Evolutionary conservation across 805 yeast species (phyloP), one percentile per base, ranked within the genome.

Genomic region (Wickerhamiella alocasiicola): DNA sequence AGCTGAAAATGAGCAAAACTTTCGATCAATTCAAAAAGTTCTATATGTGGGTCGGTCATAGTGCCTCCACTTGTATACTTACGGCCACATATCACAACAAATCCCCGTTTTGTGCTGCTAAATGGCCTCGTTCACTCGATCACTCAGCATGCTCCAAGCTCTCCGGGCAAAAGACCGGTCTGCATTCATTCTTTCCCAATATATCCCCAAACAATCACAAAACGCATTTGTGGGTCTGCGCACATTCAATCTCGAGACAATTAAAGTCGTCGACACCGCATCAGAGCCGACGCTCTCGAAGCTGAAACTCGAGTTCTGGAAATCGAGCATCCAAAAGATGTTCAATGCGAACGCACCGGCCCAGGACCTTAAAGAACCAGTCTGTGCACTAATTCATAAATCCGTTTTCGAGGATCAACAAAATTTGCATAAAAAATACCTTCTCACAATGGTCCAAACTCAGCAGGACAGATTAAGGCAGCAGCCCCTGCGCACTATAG

Each of bases 301-400:
- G 27, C 41, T 81, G 53, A 75, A 80, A 51, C 72, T 80, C 55
- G 74, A 76, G 49, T 80, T 78, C 56, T 83, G 94, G 94, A 67
- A 74, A 45, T 80, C 78, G 38, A 64, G 71, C 44, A 44, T 82
- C 5, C 64, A 66, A 28, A 66, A 64, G 44, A 63, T 74, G 6
- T 67, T 68, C 46, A 52, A 60, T 19, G 48, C 48, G 23, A 29
- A 30, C 1, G 50, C 59, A 32, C 59, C 61, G 18, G 25, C 31
- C 21, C 20, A 15, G 20, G 30, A 34, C 7, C 38, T 18, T 12
- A 38, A 36, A 34, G 46, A 45, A 36, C 88, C 93, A 1, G 70
- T 74, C 5, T 73, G 75, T 3, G 59, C 74, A n/a, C 58, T 82
- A 31, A 48, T 82, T 9, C 59, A 74, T 13, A 71, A 72, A 36